These are phyloP conservation scores for Scheffersomyces segobiensis DNA, from an alignment of 1,139 yeast species.

Conservation along the genomic window DNA sequence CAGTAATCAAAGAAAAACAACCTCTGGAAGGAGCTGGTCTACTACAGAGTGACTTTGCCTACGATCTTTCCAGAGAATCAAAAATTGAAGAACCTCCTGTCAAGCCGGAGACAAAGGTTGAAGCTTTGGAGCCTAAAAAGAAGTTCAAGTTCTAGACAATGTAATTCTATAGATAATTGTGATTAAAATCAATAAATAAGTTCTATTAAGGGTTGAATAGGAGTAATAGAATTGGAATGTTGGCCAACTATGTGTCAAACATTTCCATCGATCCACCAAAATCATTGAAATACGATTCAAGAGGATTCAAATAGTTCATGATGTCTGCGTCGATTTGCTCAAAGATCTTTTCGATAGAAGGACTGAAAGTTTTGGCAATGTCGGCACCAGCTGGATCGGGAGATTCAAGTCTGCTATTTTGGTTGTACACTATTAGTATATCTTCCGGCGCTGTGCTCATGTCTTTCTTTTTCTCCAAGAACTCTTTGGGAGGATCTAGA, in stretches of 20 bases:
- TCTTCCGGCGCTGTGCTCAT: background rate
- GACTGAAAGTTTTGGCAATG: background rate
- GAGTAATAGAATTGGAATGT: background rate
- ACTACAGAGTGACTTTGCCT: constrained; percentile 17
- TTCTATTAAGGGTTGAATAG: no score
- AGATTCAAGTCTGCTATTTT: background rate
- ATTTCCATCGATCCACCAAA: background rate
- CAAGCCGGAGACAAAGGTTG: background rate
- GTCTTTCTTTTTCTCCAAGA: constrained; percentile 1
- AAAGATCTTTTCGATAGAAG: constrained; percentile 30
- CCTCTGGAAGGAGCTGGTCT: constrained; percentile 14
- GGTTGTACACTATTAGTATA: background rate
- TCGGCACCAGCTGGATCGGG: background rate
- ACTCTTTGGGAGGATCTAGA: constrained; percentile 33
- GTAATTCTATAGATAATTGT: no score
- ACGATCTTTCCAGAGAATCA: constrained; percentile 15
- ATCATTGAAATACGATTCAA: constrained; percentile 21
- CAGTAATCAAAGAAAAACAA: constrained; percentile 28
- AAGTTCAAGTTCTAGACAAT: constrained; percentile 12
- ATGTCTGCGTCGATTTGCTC: constrained; percentile 34
- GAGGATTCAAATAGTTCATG: constrained; percentile 27
- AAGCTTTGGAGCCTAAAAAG: constrained; percentile 2
- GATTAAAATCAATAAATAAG: no score
- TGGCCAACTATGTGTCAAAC: background rate
- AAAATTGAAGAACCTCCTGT: constrained; percentile 1